Evolutionary conservation across 129 eudicot genomes (phyloP).

Genomic region (Flaveria robusta): DNA sequence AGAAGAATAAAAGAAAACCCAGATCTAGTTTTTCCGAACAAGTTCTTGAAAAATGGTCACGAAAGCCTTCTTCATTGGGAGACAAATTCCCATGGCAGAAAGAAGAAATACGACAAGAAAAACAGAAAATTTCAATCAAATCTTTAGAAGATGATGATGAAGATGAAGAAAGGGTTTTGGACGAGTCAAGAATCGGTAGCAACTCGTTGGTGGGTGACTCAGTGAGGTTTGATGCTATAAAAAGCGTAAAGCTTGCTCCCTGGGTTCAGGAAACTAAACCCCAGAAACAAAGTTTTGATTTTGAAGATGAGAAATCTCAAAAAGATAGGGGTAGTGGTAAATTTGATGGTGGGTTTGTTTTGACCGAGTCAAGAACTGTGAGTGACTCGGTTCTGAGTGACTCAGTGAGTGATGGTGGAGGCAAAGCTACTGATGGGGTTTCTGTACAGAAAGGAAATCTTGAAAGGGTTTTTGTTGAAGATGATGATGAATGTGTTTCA

Average conservation of each 20-base stretch:
- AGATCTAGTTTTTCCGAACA: slow-evolving; percentile 83
- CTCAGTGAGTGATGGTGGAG: slow-evolving; percentile 27
- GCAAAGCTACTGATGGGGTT: slow-evolving; percentile 20
- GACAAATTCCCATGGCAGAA: slow-evolving; percentile 79
- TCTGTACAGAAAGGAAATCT: slow-evolving; percentile 24
- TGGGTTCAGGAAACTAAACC: slow-evolving; percentile 62
- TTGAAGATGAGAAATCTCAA: slow-evolving; percentile 23
- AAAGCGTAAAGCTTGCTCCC: slow-evolving; percentile 50
- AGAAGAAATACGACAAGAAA: slow-evolving; percentile 6
- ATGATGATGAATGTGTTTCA: slow-evolving; percentile 25
- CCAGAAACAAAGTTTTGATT: slow-evolving; percentile 35
- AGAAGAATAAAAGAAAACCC: slow-evolving; percentile 71
- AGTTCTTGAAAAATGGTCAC: slow-evolving; percentile 83
- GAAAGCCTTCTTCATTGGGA: slow-evolving; percentile 44
- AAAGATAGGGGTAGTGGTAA: slow-evolving; percentile 11
- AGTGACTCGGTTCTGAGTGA: slow-evolving; percentile 21
- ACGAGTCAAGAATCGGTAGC: slow-evolving; percentile 31
- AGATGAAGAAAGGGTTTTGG: slow-evolving; percentile 23
- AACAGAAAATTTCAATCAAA: too few species aligned
- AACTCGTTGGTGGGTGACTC: slow-evolving; percentile 37
- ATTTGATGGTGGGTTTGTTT: slow-evolving; percentile 27
- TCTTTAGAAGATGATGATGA: slow-evolving; percentile 8
- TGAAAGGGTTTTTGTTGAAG: slow-evolving; percentile 23
- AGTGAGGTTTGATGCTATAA: slow-evolving; percentile 25
- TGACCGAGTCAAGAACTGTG: slow-evolving; percentile 17